phyloP scores from a whole-genome alignment of 2,329 filamentous ascomycete species.

The Hymenotorrendiella dingleyae region DNA sequence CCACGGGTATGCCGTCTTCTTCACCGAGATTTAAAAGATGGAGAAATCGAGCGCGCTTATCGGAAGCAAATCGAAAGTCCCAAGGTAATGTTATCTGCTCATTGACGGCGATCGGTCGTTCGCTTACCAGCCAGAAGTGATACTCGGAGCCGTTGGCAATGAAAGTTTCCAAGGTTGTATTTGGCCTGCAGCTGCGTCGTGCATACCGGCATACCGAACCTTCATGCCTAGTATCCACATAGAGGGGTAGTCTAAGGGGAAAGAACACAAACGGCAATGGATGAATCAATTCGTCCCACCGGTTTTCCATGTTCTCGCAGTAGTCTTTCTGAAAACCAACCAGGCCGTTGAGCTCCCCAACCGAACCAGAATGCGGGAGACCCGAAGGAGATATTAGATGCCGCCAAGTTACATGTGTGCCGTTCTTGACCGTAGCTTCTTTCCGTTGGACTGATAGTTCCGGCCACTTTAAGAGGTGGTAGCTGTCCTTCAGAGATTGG shows the following conservation, averaged over 20 bases:
- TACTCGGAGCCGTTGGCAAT: slow-evolving; percentile 72
- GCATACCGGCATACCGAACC: slow-evolving; percentile 83
- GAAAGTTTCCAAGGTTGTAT: slow-evolving; percentile 79
- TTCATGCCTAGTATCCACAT: slow-evolving; percentile 85
- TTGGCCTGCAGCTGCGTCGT: slow-evolving; percentile 86
- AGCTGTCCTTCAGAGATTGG: slow-evolving; percentile 35
- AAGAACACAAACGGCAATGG: slow-evolving; percentile 77
- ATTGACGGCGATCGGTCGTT: slow-evolving; percentile 61
- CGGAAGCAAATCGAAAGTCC: slow-evolving; percentile 62
- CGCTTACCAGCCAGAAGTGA: slow-evolving; percentile 89
- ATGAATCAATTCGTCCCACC: slow-evolving; percentile 60
- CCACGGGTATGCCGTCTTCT: slow-evolving; percentile 39
- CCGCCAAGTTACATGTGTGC: slow-evolving; percentile 62
- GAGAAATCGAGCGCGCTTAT: slow-evolving; percentile 46
- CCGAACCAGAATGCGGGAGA: slow-evolving; percentile 32
- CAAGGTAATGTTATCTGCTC: slow-evolving; percentile 60
- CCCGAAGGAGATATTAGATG: slow-evolving; percentile 45
- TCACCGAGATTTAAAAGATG: slow-evolving; percentile 57
- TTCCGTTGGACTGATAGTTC: slow-evolving; percentile 26
- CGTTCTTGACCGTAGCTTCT: slow-evolving; percentile 16
- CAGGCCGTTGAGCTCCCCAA: slow-evolving; percentile 71
- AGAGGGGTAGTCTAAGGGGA: slow-evolving; percentile 80
- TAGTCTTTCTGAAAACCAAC: slow-evolving; percentile 71
- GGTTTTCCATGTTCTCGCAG: slow-evolving; percentile 57
- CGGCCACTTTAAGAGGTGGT: slow-evolving; percentile 25